phyloP scores from a whole-genome alignment of 805 yeast species.

The Teunomyces kruisii region DNA sequence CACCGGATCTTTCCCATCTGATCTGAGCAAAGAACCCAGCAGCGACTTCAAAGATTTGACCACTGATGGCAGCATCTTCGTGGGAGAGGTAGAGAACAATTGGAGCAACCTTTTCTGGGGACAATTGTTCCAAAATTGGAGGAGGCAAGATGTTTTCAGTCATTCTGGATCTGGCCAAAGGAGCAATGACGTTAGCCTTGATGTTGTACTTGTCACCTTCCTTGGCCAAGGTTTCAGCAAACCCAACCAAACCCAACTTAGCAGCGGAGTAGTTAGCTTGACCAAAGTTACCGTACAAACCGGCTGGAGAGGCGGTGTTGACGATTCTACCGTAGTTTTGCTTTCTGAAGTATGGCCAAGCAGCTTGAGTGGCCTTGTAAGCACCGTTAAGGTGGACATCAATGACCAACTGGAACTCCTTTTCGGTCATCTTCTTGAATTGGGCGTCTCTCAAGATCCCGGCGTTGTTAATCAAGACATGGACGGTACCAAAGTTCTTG shows the following conservation, averaged over 20 bases:
- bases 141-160: slow-evolving; percentile 88
- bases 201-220: slow-evolving; percentile 89
- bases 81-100: slow-evolving; percentile 79
- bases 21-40: slow-evolving; percentile 92
- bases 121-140: slow-evolving; percentile 72
- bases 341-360: slow-evolving; percentile 85
- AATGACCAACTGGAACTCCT: slow-evolving; percentile 75
- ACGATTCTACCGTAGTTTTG: slow-evolving; percentile 87
- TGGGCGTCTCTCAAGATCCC: slow-evolving; percentile 90
- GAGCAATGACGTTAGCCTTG: slow-evolving; percentile 83
- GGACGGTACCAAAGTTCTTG: slow-evolving; percentile 83
- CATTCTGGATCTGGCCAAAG: slow-evolving; percentile 95
- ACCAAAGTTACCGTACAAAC: slow-evolving; percentile 94
- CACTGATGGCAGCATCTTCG: slow-evolving; percentile 57
- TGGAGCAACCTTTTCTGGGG: slow-evolving; percentile 91
- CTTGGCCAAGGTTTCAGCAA: slow-evolving; percentile 91
- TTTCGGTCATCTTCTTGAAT: slow-evolving; percentile 80
- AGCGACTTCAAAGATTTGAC: slow-evolving; percentile 86
- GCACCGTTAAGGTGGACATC: slow-evolving; percentile 92
- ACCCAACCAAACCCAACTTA: slow-evolving; percentile 84
- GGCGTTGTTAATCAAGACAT: slow-evolving; percentile 88
- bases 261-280: slow-evolving; percentile 96
- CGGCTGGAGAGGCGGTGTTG: slow-evolving; percentile 97
- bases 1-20: slow-evolving; percentile 92
- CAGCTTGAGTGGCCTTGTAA: slow-evolving; percentile 78